Evolutionary conservation across 306 rosid species (phyloP).

Genomic region (Gynostemma pentaphyllum): DNA sequence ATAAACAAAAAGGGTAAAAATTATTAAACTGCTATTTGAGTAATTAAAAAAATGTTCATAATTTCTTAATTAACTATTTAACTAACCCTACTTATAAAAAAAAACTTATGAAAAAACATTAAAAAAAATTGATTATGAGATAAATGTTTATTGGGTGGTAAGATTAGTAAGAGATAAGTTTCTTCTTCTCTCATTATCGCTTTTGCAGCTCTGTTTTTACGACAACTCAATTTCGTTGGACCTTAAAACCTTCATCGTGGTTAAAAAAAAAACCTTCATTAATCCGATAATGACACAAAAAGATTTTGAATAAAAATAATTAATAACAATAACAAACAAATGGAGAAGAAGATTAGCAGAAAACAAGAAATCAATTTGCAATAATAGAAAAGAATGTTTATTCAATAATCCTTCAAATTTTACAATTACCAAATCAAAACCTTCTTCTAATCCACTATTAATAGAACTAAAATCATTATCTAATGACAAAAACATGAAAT

Average conservation of each 20-base stretch:
- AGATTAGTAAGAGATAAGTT: too few relatives aligned
- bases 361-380: neutral
- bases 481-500: constrained; percentile 9
- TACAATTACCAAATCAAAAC: constrained; percentile 11
- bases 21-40: too few relatives aligned
- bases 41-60: too few relatives aligned
- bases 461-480: neutral
- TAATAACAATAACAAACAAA: neutral
- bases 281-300: neutral
- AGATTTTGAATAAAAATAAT: neutral
- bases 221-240: too few relatives aligned
- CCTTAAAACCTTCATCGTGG: neutral
- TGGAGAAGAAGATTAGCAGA: neutral
- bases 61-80: too few relatives aligned
- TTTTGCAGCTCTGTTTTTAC: too few relatives aligned
- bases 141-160: too few relatives aligned
- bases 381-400: neutral
- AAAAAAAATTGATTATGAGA: too few relatives aligned
- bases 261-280: neutral
- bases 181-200: too few relatives aligned
- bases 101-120: too few relatives aligned
- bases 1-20: too few relatives aligned
- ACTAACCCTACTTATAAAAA: too few relatives aligned
- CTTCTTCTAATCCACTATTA: neutral
- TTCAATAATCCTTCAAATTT: constrained; percentile 4